Percentiles rank a stretch among this genome's conserved stretches.
These are phyloP conservation scores for Wallacemonas rigidus DNA, from an alignment of 208 protist species.

Conservation along the genomic window DNA sequence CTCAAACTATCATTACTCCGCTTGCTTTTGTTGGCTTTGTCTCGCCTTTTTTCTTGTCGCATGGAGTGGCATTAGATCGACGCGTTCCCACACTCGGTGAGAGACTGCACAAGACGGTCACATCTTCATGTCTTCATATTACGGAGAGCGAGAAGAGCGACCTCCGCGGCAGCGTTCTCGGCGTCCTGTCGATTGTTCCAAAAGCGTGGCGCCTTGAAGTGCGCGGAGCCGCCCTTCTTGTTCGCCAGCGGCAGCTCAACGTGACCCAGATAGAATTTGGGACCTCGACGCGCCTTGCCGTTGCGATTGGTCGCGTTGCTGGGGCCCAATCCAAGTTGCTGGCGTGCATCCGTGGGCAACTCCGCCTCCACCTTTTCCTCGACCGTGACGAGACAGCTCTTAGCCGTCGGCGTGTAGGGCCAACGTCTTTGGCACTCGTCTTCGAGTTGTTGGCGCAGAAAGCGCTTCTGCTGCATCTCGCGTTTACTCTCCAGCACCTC, in stretches of 20 bases:
- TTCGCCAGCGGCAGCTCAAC: slow-evolving; percentile 73
- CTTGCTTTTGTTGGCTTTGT: no score
- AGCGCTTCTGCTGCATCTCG: slow-evolving; percentile 53
- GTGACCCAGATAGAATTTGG: slow-evolving; percentile 47
- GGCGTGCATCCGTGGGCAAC: slow-evolving; percentile 34
- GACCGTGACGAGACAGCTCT: slow-evolving; percentile 60
- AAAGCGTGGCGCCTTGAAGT: slow-evolving; percentile 55
- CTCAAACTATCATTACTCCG: no score
- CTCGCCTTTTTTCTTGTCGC: no score
- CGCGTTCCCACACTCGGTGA: no score
- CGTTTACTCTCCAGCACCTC: slow-evolving; percentile 48
- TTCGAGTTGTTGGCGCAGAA: slow-evolving; percentile 59
- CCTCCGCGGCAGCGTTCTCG: slow-evolving; percentile 58
- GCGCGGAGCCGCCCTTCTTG: slow-evolving; percentile 54
- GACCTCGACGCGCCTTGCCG: slow-evolving; percentile 45
- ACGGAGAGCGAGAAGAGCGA: slow-evolving; percentile 44
- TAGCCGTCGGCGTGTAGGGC: slow-evolving; percentile 70
- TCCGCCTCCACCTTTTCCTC: slow-evolving; percentile 54
- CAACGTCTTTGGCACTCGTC: slow-evolving; percentile 60
- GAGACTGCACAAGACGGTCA: no score
- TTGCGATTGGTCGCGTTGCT: slow-evolving; percentile 36
- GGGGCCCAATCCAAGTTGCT: slow-evolving; percentile 36
- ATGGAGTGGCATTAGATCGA: no score
- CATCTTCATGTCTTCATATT: slow-evolving; percentile 35
- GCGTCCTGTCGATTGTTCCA: slow-evolving; percentile 48